Evolutionary conservation across 495 filamentous ascomycete genomes (phyloP).

Genomic region (Corynascus novoguineensis): DNA sequence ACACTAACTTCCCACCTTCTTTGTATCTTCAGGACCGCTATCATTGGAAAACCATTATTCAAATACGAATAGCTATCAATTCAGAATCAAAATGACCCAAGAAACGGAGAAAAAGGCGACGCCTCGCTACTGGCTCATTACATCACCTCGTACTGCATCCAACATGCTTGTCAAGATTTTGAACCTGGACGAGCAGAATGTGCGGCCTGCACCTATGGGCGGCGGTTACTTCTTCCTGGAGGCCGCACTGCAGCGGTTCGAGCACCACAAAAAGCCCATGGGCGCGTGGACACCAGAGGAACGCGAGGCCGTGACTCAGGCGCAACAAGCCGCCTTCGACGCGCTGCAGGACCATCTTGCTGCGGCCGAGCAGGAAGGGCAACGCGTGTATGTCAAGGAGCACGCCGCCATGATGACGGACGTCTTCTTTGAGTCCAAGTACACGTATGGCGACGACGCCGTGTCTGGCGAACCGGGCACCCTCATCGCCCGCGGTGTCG

Average conservation of each 20-base stretch:
- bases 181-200: conserved; percentile 4
- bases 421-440: neutral
- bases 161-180: conserved; percentile 11
- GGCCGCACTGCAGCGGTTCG: neutral
- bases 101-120: neutral
- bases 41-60: no score
- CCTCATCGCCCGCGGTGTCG: neutral
- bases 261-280: neutral
- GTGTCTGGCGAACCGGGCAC: neutral
- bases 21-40: no score
- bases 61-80: no score
- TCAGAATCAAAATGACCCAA: neutral
- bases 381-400: conserved; percentile 14
- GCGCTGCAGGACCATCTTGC: neutral
- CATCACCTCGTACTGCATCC: conserved; percentile 6
- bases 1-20: no score
- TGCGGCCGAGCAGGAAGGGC: neutral
- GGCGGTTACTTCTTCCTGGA: conserved; percentile 13
- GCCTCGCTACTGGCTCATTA: neutral
- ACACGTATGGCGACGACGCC: neutral
- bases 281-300: conserved; percentile 5
- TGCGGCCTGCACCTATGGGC: neutral
- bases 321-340: neutral
- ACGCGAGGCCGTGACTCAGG: neutral
- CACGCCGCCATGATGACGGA: conserved; percentile 7